Base-by-base conservation (phyloP, 2,329 filamentous ascomycete genomes). In the Cyphellophora europaea region DNA sequence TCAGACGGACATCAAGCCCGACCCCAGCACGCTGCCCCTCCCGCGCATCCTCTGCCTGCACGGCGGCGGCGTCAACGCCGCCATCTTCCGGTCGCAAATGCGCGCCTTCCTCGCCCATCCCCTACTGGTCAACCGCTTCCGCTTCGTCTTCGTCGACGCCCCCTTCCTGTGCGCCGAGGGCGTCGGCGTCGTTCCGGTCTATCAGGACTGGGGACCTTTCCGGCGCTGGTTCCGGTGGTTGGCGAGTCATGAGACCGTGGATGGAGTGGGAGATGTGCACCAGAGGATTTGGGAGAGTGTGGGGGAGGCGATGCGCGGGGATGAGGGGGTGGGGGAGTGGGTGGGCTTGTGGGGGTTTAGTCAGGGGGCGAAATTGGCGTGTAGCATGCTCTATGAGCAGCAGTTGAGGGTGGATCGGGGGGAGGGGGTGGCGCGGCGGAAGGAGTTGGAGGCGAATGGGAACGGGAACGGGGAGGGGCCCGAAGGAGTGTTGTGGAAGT, bases 41-140 rank as follows among this genome's bases (percentile, higher is more conserved):
- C 81, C 81, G 3, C 77, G 82, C 40, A 75, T 88, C 47, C 77
- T 88, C 47, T 87, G 81, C 58, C 74, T 88, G n/a, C 82, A 88
- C 56, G 82, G 82, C 53, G 82, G 82, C 49, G 82, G 82, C 41
- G 76, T 79, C 44, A 86, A 81, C 50, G 77, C 70, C n/a, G 53
- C 66, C 27, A 74, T 86, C 54, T 87, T 87, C 62, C 63, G 69
- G 41, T 55, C 70, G 8, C 82, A 88, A 60, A 74, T 76, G 47
- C 80, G 82, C 42, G 62, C 62, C 4, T 56, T 76, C 5, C 60
- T 64, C 35, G 52, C 54, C 30, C 51, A 61, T 36, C 45, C 45
- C 1, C 33, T 29, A 35, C 69, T 86, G 1, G 53, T 59, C 29
- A 55, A 67, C 5, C 57, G 68, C 30, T 85, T 86, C 55, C 76